Percentiles rank a stretch among this genome's conserved stretches.
Conservation (phyloP, 495 filamentous ascomycete genomes). For the Penicillium mononematosum region DNA sequence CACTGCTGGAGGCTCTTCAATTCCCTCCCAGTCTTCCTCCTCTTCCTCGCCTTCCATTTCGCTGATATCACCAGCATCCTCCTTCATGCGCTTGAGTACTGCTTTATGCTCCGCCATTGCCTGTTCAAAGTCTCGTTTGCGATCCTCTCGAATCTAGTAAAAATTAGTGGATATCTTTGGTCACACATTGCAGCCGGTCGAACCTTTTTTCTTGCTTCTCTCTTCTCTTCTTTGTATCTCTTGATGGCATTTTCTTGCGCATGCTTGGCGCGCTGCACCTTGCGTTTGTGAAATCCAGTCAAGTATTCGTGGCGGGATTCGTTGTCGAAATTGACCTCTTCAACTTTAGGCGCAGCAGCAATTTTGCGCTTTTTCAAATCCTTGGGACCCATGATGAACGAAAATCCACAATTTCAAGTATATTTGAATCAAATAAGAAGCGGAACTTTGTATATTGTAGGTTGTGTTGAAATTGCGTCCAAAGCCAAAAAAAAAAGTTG, state of each 20-base stretch:
- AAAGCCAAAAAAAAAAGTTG: slow-evolving; percentile 24
- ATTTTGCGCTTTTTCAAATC: slow-evolving; percentile 60
- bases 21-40: slow-evolving; percentile 64
- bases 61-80: slow-evolving; percentile 49
- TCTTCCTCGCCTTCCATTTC: slow-evolving; percentile 36
- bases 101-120: slow-evolving; percentile 72
- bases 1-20: slow-evolving; percentile 57
- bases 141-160: slow-evolving; percentile 71
- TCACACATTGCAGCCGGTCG: slow-evolving; percentile 5
- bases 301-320: slow-evolving; percentile 78
- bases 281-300: slow-evolving; percentile 95
- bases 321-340: slow-evolving; percentile 82
- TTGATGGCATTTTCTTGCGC: slow-evolving; percentile 75
- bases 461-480: slow-evolving; percentile 7
- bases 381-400: slow-evolving; percentile 40
- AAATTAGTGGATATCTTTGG: slow-evolving; percentile 14
- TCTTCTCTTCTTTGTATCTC: slow-evolving; percentile 70
- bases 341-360: slow-evolving; percentile 49
- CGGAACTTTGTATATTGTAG: slow-evolving; percentile 4
- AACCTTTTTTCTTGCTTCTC: slow-evolving; percentile 70
- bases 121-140: slow-evolving; percentile 72
- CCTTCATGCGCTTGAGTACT: slow-evolving; percentile 53
- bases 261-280: slow-evolving; percentile 74
- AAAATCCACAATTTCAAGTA: background rate
- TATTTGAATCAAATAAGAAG: background rate